phyloP scores from a whole-genome alignment of 1,284 basidiomycete genomes.

The Rhodotorula sp. region DNA sequence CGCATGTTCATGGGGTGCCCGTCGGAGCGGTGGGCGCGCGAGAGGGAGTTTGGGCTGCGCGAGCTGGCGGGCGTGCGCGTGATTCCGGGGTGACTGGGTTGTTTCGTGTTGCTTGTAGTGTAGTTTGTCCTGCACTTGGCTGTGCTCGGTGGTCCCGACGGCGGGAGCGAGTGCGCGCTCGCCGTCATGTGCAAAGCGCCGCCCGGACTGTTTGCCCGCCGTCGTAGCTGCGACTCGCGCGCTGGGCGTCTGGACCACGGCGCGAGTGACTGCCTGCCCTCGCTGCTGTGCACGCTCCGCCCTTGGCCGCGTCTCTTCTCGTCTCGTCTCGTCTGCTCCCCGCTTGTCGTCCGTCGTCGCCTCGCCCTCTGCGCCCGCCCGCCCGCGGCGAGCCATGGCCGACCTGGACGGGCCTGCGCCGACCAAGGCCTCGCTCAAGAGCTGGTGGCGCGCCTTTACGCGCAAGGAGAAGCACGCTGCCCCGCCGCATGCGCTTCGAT shows the following conservation, averaged over 20 bases:
- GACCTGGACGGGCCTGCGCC: slow-evolving; percentile 27
- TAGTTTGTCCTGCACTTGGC: not conserved
- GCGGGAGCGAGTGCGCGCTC: too few species aligned
- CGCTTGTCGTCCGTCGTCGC: not conserved
- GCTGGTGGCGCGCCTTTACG: slow-evolving; percentile 45
- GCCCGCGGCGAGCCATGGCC: slow-evolving; percentile 7
- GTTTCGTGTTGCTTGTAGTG: not conserved
- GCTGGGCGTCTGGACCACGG: too few species aligned
- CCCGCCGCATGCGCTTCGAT: not conserved
- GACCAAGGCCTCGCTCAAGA: slow-evolving; percentile 33
- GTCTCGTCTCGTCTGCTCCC: too few species aligned
- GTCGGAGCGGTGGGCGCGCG: slow-evolving; percentile 1
- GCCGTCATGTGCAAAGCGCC: too few species aligned
- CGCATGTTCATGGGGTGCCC: slow-evolving; percentile 19
- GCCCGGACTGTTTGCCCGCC: too few species aligned
- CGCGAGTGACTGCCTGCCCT: too few species aligned
- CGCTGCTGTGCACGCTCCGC: too few species aligned
- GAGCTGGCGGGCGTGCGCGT: slow-evolving; percentile 14
- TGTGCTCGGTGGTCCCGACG: too few species aligned
- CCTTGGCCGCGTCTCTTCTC: too few species aligned
- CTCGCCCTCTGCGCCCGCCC: not conserved
- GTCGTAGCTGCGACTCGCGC: too few species aligned
- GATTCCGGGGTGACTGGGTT: not conserved
- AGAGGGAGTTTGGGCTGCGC: slow-evolving; percentile 6
- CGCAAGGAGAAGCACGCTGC: slow-evolving; percentile 1